These are phyloP conservation scores for Teratosphaeria nubilosa DNA, from an alignment of 2,329 filamentous ascomycete species.

Conservation along the genomic window DNA sequence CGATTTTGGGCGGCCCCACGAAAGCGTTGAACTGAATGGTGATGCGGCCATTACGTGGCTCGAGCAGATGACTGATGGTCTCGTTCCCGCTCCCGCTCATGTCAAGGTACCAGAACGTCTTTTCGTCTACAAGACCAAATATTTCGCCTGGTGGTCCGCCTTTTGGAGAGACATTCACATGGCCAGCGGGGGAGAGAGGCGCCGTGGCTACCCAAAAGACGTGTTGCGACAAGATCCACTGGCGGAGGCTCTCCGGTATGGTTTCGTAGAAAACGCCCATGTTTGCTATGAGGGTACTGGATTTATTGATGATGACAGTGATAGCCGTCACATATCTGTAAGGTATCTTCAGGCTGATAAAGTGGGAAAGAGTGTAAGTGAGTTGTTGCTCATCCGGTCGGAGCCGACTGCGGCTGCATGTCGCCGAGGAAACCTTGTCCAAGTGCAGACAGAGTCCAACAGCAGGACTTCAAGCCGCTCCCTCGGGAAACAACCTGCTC, in stretches of 20 bases:
- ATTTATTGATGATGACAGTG: neutral
- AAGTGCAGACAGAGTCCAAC: too few relatives aligned
- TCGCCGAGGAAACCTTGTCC: neutral
- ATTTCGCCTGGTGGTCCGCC: conserved; percentile 26
- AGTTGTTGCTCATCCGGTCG: neutral
- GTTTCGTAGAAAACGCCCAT: conserved; percentile 38
- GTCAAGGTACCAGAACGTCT: conserved; percentile 37
- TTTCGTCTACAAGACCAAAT: conserved; percentile 31
- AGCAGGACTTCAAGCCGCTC: too few relatives aligned
- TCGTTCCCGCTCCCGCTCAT: conserved; percentile 34
- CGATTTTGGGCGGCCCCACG: conserved; percentile 31
- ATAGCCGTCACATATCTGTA: neutral
- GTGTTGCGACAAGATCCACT: conserved; percentile 36
- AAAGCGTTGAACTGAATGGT: conserved; percentile 35
- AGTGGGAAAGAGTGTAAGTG: neutral
- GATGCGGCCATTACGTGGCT: conserved; percentile 32
- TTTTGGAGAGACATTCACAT: conserved; percentile 39
- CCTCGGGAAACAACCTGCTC: too few relatives aligned
- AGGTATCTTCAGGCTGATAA: neutral
- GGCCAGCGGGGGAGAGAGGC: conserved; percentile 29
- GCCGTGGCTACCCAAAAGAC: conserved; percentile 36
- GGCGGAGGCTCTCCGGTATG: conserved; percentile 28
- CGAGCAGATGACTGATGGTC: conserved; percentile 34
- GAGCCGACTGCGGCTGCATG: neutral
- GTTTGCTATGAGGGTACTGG: neutral